Evolutionary conservation across 257 asterid genomes (phyloP).

Genomic region (Cruciata laevipes): DNA sequence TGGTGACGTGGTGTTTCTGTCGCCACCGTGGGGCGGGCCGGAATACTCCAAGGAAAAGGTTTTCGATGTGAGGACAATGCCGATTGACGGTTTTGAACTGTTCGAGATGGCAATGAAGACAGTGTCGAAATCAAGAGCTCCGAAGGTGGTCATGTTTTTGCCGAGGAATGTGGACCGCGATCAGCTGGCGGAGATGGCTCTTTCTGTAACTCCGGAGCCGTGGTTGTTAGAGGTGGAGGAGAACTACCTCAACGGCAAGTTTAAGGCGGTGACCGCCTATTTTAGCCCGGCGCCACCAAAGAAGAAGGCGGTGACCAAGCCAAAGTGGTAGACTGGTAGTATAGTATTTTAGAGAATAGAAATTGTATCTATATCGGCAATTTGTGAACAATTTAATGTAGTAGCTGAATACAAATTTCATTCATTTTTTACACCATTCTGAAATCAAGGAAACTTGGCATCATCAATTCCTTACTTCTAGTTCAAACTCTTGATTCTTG

Average conservation of each 20-base stretch:
- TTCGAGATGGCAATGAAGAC: conserved; percentile 42
- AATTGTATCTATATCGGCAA: too few relatives aligned
- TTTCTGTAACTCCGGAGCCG: conserved; percentile 55
- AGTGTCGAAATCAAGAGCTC: too few relatives aligned
- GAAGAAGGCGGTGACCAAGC: too few relatives aligned
- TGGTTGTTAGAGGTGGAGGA: conserved; percentile 87
- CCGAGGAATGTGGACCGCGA: conserved; percentile 66
- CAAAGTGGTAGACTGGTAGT: too few relatives aligned
- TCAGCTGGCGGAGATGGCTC: conserved; percentile 56
- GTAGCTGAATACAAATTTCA: too few relatives aligned
- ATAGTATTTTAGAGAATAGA: too few relatives aligned
- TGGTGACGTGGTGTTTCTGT: conserved; percentile 65
- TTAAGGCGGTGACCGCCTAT: conserved; percentile 75
- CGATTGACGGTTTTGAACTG: conserved; percentile 52
- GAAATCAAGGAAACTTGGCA: too few relatives aligned
- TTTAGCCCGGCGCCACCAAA: too few relatives aligned
- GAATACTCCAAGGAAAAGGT: conserved; percentile 51
- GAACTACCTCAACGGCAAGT: conserved; percentile 56
- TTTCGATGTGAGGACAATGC: conserved; percentile 67
- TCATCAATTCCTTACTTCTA: too few relatives aligned
- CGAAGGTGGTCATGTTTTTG: conserved; percentile 67
- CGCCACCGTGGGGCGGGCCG: conserved; percentile 98
- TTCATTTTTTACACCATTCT: too few relatives aligned
- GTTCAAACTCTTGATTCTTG: too few relatives aligned
- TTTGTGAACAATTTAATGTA: too few relatives aligned